Evolutionary conservation across 2,329 filamentous ascomycete genomes (phyloP).

Genomic region (Xylaria sp.): DNA sequence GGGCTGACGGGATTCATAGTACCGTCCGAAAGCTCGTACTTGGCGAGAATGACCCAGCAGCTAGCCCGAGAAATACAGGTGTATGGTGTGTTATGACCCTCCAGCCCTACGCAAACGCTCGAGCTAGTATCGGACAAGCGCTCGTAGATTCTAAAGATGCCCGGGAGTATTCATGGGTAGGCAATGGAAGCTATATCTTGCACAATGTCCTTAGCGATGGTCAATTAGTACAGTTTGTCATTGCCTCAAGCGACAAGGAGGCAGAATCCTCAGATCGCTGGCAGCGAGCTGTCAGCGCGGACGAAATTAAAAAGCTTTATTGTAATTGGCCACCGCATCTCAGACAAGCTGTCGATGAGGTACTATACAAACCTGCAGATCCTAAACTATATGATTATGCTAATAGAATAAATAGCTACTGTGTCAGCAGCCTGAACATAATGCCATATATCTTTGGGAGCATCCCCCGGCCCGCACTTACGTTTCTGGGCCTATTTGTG

Average conservation of each 20-base stretch:
- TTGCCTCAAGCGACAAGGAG: constrained; percentile 35
- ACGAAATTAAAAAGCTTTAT: constrained; percentile 41
- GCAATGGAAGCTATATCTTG: constrained; percentile 29
- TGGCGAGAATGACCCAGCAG: constrained; percentile 43
- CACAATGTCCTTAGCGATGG: constrained; percentile 40
- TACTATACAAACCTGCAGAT: constrained; percentile 14
- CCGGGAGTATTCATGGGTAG: constrained; percentile 44
- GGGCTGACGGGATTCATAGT: constrained; percentile 55
- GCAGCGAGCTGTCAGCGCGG: constrained; percentile 36
- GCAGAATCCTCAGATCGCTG: constrained; percentile 31
- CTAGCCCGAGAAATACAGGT: constrained; percentile 37
- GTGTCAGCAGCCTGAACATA: constrained; percentile 40
- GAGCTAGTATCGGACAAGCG: constrained; percentile 35
- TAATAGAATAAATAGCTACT: constrained; percentile 34
- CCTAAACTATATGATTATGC: background rate
- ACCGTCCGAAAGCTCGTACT: constrained; percentile 52
- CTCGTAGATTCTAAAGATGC: constrained; percentile 38
- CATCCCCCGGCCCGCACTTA: constrained; percentile 39
- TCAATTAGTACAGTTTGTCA: constrained; percentile 40
- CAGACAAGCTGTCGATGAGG: constrained; percentile 39
- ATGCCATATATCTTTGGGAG: constrained; percentile 44
- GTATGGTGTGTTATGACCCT: constrained; percentile 42
- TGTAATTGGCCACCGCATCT: constrained; percentile 41
- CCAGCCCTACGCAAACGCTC: constrained; percentile 39
- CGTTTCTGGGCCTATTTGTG: constrained; percentile 38